Conservation (phyloP, 2,329 filamentous ascomycete species). For the Nakataea oryzae region DNA sequence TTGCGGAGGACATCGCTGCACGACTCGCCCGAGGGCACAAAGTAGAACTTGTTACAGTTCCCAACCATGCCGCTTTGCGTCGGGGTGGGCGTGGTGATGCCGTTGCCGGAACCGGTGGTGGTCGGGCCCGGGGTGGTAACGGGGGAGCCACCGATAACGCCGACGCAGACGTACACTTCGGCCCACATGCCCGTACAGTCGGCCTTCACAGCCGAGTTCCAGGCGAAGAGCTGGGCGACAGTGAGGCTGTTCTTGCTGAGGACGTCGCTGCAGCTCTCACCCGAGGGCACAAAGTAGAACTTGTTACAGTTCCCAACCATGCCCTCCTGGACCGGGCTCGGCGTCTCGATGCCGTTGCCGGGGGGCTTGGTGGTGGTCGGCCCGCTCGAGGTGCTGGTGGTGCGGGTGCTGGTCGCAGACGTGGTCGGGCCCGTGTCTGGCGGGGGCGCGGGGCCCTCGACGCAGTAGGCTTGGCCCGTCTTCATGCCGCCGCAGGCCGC, state of each 20-base stretch:
- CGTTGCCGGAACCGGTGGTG: not conserved
- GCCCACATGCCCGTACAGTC: conserved; percentile 9
- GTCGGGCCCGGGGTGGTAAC: conserved; percentile 26
- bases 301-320: conserved; percentile 6
- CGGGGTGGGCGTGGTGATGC: conserved; percentile 2
- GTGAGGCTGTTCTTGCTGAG: conserved; percentile 5
- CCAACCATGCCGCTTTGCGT: conserved; percentile 2
- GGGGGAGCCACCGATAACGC: conserved; percentile 38
- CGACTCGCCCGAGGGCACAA: conserved; percentile 6
- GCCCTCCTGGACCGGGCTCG: not conserved
- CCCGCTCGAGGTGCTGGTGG: not conserved
- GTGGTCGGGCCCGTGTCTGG: no score
- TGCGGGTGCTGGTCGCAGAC: no score
- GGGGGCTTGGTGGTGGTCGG: not conserved
- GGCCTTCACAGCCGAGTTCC: conserved; percentile 8
- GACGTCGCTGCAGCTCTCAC: conserved; percentile 7
- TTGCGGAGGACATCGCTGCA: conserved; percentile 6
- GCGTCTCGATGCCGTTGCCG: not conserved
- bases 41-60: conserved; percentile 8
- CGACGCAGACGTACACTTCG: conserved; percentile 8
- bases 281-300: conserved; percentile 7
- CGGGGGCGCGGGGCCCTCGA: no score
- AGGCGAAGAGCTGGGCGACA: conserved; percentile 7
- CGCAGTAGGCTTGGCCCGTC: not conserved
- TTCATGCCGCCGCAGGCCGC: not conserved